Conservation (phyloP, 2,329 filamentous ascomycete species). For the Cordyceps militaris region DNA sequence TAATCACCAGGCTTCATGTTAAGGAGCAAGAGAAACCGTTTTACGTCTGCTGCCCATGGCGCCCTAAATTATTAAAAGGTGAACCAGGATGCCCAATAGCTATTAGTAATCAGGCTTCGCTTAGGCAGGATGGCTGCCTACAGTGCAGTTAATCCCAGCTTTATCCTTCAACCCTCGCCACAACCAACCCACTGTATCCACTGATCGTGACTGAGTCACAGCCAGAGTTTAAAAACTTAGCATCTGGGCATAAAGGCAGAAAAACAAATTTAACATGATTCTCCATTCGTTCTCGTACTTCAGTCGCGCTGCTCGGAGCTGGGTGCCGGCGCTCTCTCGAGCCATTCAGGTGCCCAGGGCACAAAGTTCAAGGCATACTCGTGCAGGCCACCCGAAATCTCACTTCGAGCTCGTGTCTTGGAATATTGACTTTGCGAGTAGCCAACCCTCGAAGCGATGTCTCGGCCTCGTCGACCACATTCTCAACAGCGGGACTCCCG, state of each 20-base stretch:
- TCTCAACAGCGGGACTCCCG: not conserved
- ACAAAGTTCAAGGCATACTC: not conserved
- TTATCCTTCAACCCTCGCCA: no score
- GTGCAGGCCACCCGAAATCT: not conserved
- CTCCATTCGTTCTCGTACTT: not conserved
- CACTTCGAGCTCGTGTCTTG: not conserved
- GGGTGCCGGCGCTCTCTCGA: not conserved
- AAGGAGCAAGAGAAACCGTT: no score
- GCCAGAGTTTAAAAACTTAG: no score
- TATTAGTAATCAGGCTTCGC: not conserved
- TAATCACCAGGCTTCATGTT: no score
- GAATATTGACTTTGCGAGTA: not conserved
- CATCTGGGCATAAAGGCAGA: no score
- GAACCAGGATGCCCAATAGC: not conserved
- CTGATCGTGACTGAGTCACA: no score
- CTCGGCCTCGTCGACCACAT: not conserved
- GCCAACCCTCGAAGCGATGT: not conserved
- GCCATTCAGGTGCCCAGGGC: not conserved
- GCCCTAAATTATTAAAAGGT: no score
- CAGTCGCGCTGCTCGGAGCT: not conserved
- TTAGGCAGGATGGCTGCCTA: constrained; percentile 1
- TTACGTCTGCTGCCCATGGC: no score
- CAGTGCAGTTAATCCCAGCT: no score
- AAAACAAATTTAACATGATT: no score
- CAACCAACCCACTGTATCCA: no score